A percentile compares a stretch with the other conserved stretches of the same genome.
Conservation (phyloP, 352 stramenopile species). For the Halophytophthora polymorphica region DNA sequence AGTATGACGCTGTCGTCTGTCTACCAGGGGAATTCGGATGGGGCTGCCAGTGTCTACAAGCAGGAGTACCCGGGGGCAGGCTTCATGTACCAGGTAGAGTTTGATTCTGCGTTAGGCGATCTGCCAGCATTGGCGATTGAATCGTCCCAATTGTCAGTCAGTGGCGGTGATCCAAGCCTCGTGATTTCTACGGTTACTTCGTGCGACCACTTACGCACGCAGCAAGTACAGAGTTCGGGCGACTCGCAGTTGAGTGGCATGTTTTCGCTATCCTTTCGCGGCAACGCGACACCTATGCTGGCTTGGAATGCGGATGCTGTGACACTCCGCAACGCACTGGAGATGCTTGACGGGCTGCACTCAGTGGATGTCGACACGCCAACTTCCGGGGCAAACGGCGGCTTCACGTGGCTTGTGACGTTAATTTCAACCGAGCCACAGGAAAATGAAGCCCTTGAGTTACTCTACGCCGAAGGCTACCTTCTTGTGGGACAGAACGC, state of each 20-base stretch:
- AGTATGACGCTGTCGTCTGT: conserved; percentile 85
- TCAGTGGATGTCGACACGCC: conserved; percentile 50
- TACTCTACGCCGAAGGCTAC: conserved; percentile 85
- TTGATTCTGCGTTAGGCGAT: conserved; percentile 77
- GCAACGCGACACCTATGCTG: conserved; percentile 69
- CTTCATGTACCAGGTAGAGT: conserved; percentile 71
- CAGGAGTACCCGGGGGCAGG: conserved; percentile 47
- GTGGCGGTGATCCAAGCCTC: conserved; percentile 9
- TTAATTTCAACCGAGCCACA: conserved; percentile 63
- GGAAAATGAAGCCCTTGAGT: conserved; percentile 33
- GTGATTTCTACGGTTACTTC: conserved; percentile 64
- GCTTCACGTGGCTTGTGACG: conserved; percentile 83
- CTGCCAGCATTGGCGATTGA: conserved; percentile 54
- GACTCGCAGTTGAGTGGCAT: conserved; percentile 61
- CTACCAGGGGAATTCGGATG: conserved; percentile 65
- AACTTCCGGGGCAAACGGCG: conserved; percentile 37
- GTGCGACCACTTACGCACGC: conserved; percentile 83
- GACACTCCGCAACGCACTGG: conserved; percentile 56
- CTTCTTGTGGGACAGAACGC: conserved; percentile 49
- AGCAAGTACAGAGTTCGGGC: conserved; percentile 60
- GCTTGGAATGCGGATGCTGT: conserved; percentile 51
- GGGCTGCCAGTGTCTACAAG: conserved; percentile 76
- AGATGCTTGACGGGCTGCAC: conserved; percentile 73
- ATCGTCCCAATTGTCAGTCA: conserved; percentile 31
- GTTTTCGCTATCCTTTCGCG: conserved; percentile 83